phyloP scores from a whole-genome alignment of 108 stramenopile genomes.

The Mediolabrus comicus region DNA sequence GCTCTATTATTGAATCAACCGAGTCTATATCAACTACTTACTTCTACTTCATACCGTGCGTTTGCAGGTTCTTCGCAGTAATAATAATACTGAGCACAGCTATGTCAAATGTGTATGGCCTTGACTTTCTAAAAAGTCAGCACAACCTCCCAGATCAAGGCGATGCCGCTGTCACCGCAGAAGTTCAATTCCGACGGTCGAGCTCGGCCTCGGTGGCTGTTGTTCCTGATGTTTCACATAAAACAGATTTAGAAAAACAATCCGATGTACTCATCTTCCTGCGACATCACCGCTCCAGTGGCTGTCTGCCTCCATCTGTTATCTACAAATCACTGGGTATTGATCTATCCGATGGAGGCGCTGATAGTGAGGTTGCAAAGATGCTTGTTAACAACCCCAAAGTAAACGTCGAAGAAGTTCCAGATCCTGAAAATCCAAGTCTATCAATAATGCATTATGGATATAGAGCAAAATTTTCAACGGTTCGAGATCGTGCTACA shows the following conservation, averaged over 20 bases:
- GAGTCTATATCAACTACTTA: too few relatives aligned
- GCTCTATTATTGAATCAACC: too few relatives aligned
- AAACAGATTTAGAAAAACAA: conserved; percentile 82
- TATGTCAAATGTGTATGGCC: conserved; percentile 68
- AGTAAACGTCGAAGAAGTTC: conserved; percentile 70
- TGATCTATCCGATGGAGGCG: conserved; percentile 59
- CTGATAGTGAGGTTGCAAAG: conserved; percentile 41
- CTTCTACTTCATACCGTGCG: too few relatives aligned
- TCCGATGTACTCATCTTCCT: conserved; percentile 77
- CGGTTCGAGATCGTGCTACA: conserved; percentile 57
- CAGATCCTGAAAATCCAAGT: conserved; percentile 85
- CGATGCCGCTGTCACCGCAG: background rate
- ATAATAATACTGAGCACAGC: too few relatives aligned
- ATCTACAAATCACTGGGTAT: conserved; percentile 75
- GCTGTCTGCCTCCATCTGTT: conserved; percentile 67
- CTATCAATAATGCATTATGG: conserved; percentile 66
- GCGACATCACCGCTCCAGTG: conserved; percentile 71
- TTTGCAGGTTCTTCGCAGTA: too few relatives aligned
- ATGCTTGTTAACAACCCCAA: conserved; percentile 73
- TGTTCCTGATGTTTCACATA: conserved; percentile 51
- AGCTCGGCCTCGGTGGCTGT: conserved; percentile 15
- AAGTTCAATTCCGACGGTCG: background rate
- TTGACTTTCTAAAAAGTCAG: conserved; percentile 74
- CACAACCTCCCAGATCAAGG: conserved; percentile 44
- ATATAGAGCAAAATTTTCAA: conserved; percentile 75